Evolutionary conservation across 1,284 basidiomycete genomes (phyloP).

Genomic region (Omphalotus olearius): DNA sequence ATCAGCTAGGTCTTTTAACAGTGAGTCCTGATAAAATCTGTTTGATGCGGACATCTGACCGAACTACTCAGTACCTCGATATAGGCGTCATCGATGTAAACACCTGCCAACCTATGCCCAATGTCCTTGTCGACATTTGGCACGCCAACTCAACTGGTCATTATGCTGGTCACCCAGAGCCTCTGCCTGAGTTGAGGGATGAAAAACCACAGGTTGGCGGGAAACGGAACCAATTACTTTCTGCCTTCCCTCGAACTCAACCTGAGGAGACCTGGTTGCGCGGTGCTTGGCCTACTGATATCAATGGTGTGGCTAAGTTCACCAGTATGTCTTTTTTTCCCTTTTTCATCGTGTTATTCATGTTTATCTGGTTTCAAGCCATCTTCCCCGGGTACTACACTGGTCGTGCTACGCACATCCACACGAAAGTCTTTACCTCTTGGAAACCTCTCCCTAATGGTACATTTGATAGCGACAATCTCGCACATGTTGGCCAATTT

Average conservation of each 20-base stretch:
- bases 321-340: conserved; percentile 31
- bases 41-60: not conserved
- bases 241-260: conserved; percentile 36
- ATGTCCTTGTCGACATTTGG: conserved; percentile 75
- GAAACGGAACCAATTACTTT: conserved; percentile 34
- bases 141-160: conserved; percentile 50
- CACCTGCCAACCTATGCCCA: conserved; percentile 64
- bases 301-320: conserved; percentile 63
- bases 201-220: conserved; percentile 43
- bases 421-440: conserved; percentile 45
- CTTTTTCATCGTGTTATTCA: not conserved
- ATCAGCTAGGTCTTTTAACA: conserved; percentile 40
- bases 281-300: conserved; percentile 65
- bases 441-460: conserved; percentile 35
- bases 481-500: conserved; percentile 58
- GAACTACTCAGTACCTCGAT: conserved; percentile 41
- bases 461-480: conserved; percentile 31
- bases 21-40: conserved; percentile 22
- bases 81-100: conserved; percentile 73
- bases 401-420: conserved; percentile 49
- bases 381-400: conserved; percentile 69
- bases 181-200: conserved; percentile 33
- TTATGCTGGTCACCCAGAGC: conserved; percentile 47
- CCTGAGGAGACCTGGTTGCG: conserved; percentile 51
- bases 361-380: conserved; percentile 24